A percentile compares a stretch with the other conserved stretches of the same genome.
Conservation (phyloP, 306 rosid genomes). For the Vachellia collinsii region DNA sequence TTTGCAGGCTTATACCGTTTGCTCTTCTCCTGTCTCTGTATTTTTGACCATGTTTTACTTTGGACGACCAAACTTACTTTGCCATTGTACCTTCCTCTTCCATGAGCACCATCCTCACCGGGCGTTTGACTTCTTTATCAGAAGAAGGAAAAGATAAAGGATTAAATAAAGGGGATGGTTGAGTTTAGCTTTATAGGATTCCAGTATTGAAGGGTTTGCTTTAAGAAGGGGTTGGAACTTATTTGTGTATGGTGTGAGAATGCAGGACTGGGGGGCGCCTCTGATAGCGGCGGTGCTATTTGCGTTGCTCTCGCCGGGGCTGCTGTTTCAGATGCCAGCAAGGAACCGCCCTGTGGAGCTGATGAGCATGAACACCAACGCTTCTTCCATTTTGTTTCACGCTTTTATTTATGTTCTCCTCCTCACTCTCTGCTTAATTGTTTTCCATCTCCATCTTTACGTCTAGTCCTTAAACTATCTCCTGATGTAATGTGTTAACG, state of each 20-base stretch:
- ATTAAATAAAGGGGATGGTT: neutral
- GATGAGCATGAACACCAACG: slow-evolving; percentile 58
- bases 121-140: neutral
- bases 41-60: slow-evolving; percentile 8
- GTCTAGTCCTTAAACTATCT: slow-evolving; percentile 12
- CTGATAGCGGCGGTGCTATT: slow-evolving; percentile 60
- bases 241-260: neutral
- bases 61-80: neutral
- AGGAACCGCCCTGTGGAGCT: slow-evolving; percentile 46
- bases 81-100: neutral
- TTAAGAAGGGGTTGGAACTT: neutral
- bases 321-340: slow-evolving; percentile 66
- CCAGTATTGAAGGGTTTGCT: slow-evolving; percentile 36
- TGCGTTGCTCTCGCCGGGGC: slow-evolving; percentile 63
- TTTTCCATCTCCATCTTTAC: slow-evolving; percentile 60
- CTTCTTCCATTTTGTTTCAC: slow-evolving; percentile 61
- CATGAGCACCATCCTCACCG: neutral
- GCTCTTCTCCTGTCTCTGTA: neutral
- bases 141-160: neutral
- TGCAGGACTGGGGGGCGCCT: slow-evolving; percentile 63
- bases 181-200: slow-evolving; percentile 40
- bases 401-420: slow-evolving; percentile 57
- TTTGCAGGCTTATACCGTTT: neutral
- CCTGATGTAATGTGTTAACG: neutral
- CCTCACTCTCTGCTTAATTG: slow-evolving; percentile 50